These are phyloP conservation scores for Geosmithia flava DNA, from an alignment of 2,329 filamentous ascomycete species.

Conservation along the genomic window DNA sequence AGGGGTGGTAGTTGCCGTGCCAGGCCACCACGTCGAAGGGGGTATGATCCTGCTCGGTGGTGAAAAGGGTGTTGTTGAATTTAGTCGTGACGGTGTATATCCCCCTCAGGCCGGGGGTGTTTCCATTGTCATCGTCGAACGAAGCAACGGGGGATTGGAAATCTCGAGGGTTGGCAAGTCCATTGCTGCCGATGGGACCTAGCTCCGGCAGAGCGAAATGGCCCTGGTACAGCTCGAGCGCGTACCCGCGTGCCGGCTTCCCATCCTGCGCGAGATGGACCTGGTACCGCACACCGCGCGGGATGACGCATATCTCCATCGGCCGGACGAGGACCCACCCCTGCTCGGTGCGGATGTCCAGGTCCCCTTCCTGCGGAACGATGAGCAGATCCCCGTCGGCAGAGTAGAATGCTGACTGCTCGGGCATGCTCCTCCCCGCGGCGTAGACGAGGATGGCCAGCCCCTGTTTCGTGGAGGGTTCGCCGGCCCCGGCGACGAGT, in stretches of 20 bases:
- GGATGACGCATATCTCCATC: slow-evolving; percentile 67
- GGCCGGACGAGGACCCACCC: slow-evolving; percentile 64
- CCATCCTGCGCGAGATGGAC: slow-evolving; percentile 49
- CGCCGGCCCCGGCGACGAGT: slow-evolving; percentile 65
- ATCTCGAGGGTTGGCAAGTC: slow-evolving; percentile 63
- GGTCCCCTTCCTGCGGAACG: slow-evolving; percentile 59
- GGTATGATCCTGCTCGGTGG: slow-evolving; percentile 52
- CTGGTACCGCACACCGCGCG: slow-evolving; percentile 61
- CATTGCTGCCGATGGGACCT: slow-evolving; percentile 61
- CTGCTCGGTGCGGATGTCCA: slow-evolving; percentile 69
- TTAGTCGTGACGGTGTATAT: slow-evolving; percentile 42
- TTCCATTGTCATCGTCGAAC: slow-evolving; percentile 43
- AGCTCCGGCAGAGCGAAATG: slow-evolving; percentile 62
- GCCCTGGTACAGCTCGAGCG: slow-evolving; percentile 61
- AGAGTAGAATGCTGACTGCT: slow-evolving; percentile 69
- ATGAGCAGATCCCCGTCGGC: slow-evolving; percentile 71
- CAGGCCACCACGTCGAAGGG: slow-evolving; percentile 73
- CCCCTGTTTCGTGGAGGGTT: slow-evolving; percentile 67
- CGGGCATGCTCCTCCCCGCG: slow-evolving; percentile 64
- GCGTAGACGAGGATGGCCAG: slow-evolving; percentile 73
- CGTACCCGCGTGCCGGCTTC: slow-evolving; percentile 53
- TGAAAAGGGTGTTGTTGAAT: slow-evolving; percentile 54
- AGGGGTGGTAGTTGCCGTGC: slow-evolving; percentile 72
- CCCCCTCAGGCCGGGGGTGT: slow-evolving; percentile 3
- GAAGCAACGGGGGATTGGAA: slow-evolving; percentile 61